Evolutionary conservation across 139 green algal genomes (phyloP), one percentile per base, ranked within the genome.

Genomic region (Spirogloea muscicola): DNA sequence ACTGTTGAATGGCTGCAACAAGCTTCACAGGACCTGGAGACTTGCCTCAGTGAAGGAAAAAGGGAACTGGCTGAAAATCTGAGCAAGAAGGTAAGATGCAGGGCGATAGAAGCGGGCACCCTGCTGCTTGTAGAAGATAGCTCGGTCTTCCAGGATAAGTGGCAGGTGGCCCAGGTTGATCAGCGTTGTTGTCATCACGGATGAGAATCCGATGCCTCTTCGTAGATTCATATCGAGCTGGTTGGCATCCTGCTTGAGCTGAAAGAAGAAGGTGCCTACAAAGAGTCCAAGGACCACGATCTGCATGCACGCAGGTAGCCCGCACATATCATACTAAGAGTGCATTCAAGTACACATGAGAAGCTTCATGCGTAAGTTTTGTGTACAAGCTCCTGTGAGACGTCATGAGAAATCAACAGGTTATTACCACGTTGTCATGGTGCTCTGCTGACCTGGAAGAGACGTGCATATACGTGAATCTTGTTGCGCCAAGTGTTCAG

Each of bases 21-120:
- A n/a, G n/a, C n/a, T n/a, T n/a, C n/a, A n/a, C n/a, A n/a, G n/a
- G 52, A 37, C 18, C 21, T 29, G 21, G 52, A 29, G 33, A 21
- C 67, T 25, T 9, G 48, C 48, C 67, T 76, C 68, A 3, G 49
- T 21, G 0, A 69, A 39, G 27, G 68, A 76, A 13, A 63, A 70
- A 2, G 68, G 68, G 3, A 64, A 29, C 29, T 37, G 21, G 41
- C 16, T 51, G n/a, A 44, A 21, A 36, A 72, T 29, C 27, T 49
- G 49, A 3, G 51, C 18, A 51, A 63, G 39, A 0, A 69, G 9
- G 29, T 68, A 76, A 3, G 68, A 55, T 27, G n/a, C 29, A 9
- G 68, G 60, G 31, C 68, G 68, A 36, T 58, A 76, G 49, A 76
- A 76, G 31, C 29, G n/a, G 1, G 68, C 68, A 16, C 29, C 33